Base-by-base conservation (phyloP, 225 moss, liverwort and hornwort species). In the Physcomitrellopsis africana region DNA sequence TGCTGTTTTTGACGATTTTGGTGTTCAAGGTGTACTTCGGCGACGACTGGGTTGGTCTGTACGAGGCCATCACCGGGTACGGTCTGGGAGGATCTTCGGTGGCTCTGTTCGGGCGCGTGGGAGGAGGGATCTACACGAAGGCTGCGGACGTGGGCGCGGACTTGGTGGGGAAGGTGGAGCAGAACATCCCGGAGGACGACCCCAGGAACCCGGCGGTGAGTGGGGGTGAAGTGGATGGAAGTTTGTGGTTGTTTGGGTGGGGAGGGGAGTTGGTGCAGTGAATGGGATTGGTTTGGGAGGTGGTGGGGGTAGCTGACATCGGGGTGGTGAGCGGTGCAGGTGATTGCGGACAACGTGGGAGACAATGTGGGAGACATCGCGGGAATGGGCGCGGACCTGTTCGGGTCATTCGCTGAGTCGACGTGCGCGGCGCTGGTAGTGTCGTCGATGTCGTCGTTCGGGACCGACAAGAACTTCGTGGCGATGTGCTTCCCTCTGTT, bases 381-480 rank as follows among this genome's bases (percentile, higher is more conserved):
- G 7, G 91, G 86, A 12, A 83, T 83, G 83, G 86, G 89, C 54
- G 83, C 89, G 13, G 86, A 89, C 72, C 15, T 89, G 81, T 89
- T 89, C 29, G 85, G 96, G 0, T 96, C 96, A 0, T 96, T 96
- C 1, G 96, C 96, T 0, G 96, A 96, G 86, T 96, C 96, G 14
- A 93, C 96, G 0, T 96, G 96, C 70, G 96, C 96, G 27, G 96
- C 96, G 4, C 77, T 96, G 1, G 89, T 96, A 51, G 83, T 90
- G 63, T 90, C 90, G 16, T 85, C 90, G 0, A 77, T 90, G 3
- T 90, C 90, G 11, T 90, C 90, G 0, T 90, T 90, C 45, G 90
- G 90, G 16, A 81, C 79, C 65, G 87, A 90, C 76, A 83, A 68
- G 80, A 85, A 90, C 81, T 90, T 90, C 63, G 90, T 90, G 48